Base-by-base conservation (phyloP, 1,139 yeast species). In the Arxiozyma heterogenica region DNA sequence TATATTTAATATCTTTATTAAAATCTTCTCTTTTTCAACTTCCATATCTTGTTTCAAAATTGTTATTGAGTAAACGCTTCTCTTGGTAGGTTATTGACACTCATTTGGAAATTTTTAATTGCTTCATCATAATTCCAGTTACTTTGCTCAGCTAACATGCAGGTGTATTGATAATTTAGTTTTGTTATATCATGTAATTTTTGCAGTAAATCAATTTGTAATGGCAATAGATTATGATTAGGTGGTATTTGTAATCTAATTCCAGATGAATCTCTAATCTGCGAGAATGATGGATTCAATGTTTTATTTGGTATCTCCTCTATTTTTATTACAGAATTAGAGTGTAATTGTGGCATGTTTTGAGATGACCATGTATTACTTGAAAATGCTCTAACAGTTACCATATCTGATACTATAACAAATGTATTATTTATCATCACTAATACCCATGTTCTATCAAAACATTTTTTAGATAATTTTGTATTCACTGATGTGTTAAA, bases 71-170 rank as follows among this genome's bases (percentile, higher is more conserved):
- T 54, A 50, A 64, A 83, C 1, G 87, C 88, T 54, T 80, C 76
- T n/a, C 79, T 78, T 15, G 88, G 88, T 38, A 83, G 74, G 57
- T 75, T 76, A 27, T 69, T 69, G 22, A 73, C 72, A 41, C 89
- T 84, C 60, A 79, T 82, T 62, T 82, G 81, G 71, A 91, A 93
- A 58, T 88, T 83, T 50, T 77, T 76, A 23, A 82, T 74, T 45
- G 96, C 91, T 55, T 75, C 78, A 50, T 80, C 83, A 62, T 81
- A 83, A 69, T 88, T 86, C 91, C 95, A 91, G 54, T 81, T 78
- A 63, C 96, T 89, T 68, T 90, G 96, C 65, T 90, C 91, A 53
- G 93, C 86, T 51, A 94, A 78, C 89, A 91, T 82, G 41, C 83
- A 72, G 1, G 94, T 88, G 68, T 83, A 93, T 62, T 86, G 86